These are phyloP conservation scores for Gossypium rotundifolium DNA, from an alignment of 345 rosid genomes.

Conservation along the genomic window DNA sequence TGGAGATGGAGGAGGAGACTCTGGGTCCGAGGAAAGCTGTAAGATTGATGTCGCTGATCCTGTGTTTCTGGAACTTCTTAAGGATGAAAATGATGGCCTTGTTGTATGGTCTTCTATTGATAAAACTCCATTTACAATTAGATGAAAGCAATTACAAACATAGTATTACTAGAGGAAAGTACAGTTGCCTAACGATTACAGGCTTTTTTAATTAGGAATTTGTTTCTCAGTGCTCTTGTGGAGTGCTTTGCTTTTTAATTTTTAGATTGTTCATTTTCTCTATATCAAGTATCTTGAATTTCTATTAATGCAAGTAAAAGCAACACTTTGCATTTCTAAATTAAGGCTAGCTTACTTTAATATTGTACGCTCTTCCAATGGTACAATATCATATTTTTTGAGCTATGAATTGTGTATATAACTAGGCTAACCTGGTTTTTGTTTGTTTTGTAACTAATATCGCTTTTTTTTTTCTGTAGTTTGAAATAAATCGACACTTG, in stretches of 20 bases:
- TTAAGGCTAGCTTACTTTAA: not conserved
- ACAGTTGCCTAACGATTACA: not conserved
- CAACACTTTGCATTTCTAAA: no score
- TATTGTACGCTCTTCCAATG: not conserved
- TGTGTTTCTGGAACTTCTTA: conserved; percentile 86
- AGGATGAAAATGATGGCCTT: conserved; percentile 97
- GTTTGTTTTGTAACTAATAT: conserved; percentile 22
- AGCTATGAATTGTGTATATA: not conserved
- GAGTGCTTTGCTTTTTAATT: no score
- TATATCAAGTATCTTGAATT: no score
- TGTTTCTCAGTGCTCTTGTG: not conserved
- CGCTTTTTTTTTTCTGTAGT: no score
- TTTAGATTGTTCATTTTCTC: no score
- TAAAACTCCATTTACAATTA: not conserved
- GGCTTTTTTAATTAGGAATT: not conserved
- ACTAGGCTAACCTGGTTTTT: no score
- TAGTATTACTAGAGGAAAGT: not conserved
- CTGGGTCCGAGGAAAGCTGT: conserved; percentile 77
- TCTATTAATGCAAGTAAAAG: no score
- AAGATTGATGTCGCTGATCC: conserved; percentile 71
- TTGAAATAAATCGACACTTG: no score
- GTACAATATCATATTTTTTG: not conserved
- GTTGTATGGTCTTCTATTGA: conserved; percentile 46
- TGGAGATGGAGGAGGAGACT: conserved; percentile 80
- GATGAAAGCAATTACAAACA: not conserved